phyloP scores from a whole-genome alignment of 768 basidiomycete genomes.

The Trametes meyenii region DNA sequence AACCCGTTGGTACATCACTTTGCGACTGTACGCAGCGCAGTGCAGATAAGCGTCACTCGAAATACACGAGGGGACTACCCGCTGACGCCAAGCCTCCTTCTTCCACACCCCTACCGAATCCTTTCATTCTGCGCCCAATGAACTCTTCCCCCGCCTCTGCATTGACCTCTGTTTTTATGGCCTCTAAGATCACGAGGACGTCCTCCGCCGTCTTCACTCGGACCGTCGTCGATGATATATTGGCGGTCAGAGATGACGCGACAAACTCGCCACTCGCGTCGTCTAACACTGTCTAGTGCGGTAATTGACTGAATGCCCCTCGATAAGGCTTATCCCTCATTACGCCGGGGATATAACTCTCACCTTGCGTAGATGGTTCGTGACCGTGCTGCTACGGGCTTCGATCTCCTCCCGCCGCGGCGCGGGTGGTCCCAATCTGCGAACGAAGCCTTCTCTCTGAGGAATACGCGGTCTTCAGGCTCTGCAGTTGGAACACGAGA shows the following conservation, averaged over 20 bases:
- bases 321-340: too few species aligned
- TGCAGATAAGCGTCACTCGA: too few species aligned
- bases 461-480: not conserved
- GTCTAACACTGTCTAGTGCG: not conserved
- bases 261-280: conserved; percentile 8
- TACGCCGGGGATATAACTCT: not conserved
- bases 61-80: conserved; percentile 48
- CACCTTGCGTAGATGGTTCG: too few species aligned
- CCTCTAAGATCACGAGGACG: conserved; percentile 55
- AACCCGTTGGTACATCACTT: too few species aligned
- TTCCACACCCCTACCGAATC: conserved; percentile 43
- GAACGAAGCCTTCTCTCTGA: conserved; percentile 18
- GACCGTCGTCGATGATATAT: conserved; percentile 47
- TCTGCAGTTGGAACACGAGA: not conserved
- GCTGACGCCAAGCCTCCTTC: conserved; percentile 50
- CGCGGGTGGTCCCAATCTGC: conserved; percentile 16
- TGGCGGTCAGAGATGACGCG: conserved; percentile 44
- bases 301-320: too few species aligned
- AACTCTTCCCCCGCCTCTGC: conserved; percentile 49
- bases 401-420: conserved; percentile 13
- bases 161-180: conserved; percentile 68
- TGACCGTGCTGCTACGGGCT: not conserved
- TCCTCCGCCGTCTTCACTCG: conserved; percentile 46
- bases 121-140: conserved; percentile 46
- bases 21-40: too few species aligned